Evolutionary conservation across 352 stramenopile species (phyloP).

Genomic region (Phytophthora pisi): DNA sequence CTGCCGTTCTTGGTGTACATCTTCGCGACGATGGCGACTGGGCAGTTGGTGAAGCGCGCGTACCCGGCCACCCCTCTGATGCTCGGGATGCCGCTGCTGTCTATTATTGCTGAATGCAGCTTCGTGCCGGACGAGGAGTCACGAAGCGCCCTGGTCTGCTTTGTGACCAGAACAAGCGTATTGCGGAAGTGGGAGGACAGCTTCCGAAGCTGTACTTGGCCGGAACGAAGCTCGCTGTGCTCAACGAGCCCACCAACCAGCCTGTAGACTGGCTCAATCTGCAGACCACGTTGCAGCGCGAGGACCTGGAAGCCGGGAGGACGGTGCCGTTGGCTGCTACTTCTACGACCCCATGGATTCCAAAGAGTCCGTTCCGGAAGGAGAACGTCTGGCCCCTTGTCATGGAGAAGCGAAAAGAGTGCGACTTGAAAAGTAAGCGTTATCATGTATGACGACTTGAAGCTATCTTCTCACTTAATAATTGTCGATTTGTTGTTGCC

Average conservation of each 20-base stretch:
- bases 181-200: slow-evolving; percentile 27
- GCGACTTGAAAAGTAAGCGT: slow-evolving; percentile 66
- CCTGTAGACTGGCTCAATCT: slow-evolving; percentile 83
- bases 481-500: slow-evolving; percentile 2
- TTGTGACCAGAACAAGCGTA: slow-evolving; percentile 56
- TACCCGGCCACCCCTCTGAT: slow-evolving; percentile 61
- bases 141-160: slow-evolving; percentile 34
- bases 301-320: slow-evolving; percentile 49
- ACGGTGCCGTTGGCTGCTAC: slow-evolving; percentile 59
- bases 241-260: slow-evolving; percentile 73
- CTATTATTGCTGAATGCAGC: slow-evolving; percentile 70
- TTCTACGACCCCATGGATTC: slow-evolving; percentile 75
- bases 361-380: slow-evolving; percentile 70
- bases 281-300: slow-evolving; percentile 53
- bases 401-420: slow-evolving; percentile 56
- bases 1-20: slow-evolving; percentile 82
- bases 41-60: slow-evolving; percentile 72
- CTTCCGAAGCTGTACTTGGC: slow-evolving; percentile 46
- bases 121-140: slow-evolving; percentile 61
- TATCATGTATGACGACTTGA: neutral
- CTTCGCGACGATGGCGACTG: slow-evolving; percentile 61
- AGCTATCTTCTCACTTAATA: slow-evolving; percentile 4
- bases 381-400: slow-evolving; percentile 79
- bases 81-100: slow-evolving; percentile 65
- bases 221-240: slow-evolving; percentile 50